Percentiles rank a stretch among this genome's conserved stretches.
These are phyloP conservation scores for Podaxis sp. DNA, from an alignment of 768 basidiomycete genomes.

Conservation along the genomic window DNA sequence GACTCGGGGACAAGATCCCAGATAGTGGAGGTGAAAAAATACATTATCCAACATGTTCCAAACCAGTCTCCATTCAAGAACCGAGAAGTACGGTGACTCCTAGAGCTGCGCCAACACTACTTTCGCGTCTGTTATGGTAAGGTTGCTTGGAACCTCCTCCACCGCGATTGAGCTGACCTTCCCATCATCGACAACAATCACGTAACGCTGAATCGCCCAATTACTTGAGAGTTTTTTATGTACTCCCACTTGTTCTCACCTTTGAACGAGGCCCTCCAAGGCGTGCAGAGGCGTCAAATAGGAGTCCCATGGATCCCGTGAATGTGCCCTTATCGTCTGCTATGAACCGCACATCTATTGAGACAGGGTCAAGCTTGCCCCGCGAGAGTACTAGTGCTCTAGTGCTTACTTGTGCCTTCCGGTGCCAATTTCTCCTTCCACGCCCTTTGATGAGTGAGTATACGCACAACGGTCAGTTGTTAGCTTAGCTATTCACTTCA, in stretches of 20 bases:
- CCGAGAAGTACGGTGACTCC: background rate
- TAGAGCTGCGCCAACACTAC: constrained; percentile 36
- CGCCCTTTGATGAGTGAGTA: constrained; percentile 37
- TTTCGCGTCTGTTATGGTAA: constrained; percentile 54
- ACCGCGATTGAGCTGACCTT: constrained; percentile 53
- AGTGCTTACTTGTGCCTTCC: constrained; percentile 48
- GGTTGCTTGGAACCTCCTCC: constrained; percentile 43
- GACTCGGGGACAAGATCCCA: background rate
- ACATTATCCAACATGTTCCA: background rate
- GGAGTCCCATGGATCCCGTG: constrained; percentile 50
- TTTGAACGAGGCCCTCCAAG: constrained; percentile 71
- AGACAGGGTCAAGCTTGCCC: background rate
- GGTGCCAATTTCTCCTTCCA: constrained; percentile 66
- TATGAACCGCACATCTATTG: constrained; percentile 54
- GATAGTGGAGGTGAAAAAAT: background rate
- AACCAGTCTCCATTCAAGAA: background rate
- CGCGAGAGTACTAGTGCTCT: background rate
- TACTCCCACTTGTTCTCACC: constrained; percentile 29
- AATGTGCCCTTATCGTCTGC: constrained; percentile 68
- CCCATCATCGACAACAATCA: constrained; percentile 54
- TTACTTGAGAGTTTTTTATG: background rate
- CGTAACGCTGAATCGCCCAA: constrained; percentile 42
- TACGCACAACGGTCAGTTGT: background rate
- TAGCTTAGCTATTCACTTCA: constrained; percentile 36
- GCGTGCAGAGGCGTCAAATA: constrained; percentile 58